Evolutionary conservation across 495 filamentous ascomycete species (phyloP), one percentile per base, ranked within the genome.

Genomic region (Xylaria bambusicola): DNA sequence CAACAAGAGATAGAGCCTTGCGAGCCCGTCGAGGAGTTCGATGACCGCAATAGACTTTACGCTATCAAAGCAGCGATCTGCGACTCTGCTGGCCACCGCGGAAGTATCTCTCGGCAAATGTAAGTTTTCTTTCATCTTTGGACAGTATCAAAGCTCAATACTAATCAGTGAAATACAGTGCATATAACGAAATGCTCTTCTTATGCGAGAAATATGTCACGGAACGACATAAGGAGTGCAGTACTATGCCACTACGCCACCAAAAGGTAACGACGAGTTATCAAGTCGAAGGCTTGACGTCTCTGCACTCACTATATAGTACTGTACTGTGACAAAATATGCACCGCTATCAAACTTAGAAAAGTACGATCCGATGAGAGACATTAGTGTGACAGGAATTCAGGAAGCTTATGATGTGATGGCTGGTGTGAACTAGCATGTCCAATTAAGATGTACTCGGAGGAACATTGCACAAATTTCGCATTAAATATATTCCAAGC

Each of bases 161-260:
- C 29, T 33, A 33, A 33, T 29, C 38, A 26, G 58, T 2, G 41
- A 9, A 42, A 41, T 15, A 21, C 29, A 74, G 70, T 59, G 67
- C 64, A 13, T 75, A 74, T 45, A 75, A 74, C 46, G 69, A 74
- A 48, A 75, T 75, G 68, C 63, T 66, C 6, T 75, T 65, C 48
- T 63, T 75, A 17, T 70, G 68, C 52, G 73, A 75, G 29, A 33
- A 33, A 33, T 33, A n/a, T n/a, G n/a, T n/a, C n/a, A n/a, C n/a
- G n/a, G n/a, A n/a, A n/a, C n/a, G n/a, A n/a, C n/a, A n/a, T n/a
- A n/a, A n/a, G n/a, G n/a, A n/a, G n/a, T n/a, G n/a, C n/a, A n/a
- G n/a, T n/a, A n/a, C n/a, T n/a, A n/a, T n/a, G n/a, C n/a, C n/a
- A n/a, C n/a, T n/a, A n/a, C n/a, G n/a, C n/a, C n/a, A n/a, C n/a